Evolutionary conservation across 345 rosid species (phyloP).

Genomic region (Combretum micranthum): DNA sequence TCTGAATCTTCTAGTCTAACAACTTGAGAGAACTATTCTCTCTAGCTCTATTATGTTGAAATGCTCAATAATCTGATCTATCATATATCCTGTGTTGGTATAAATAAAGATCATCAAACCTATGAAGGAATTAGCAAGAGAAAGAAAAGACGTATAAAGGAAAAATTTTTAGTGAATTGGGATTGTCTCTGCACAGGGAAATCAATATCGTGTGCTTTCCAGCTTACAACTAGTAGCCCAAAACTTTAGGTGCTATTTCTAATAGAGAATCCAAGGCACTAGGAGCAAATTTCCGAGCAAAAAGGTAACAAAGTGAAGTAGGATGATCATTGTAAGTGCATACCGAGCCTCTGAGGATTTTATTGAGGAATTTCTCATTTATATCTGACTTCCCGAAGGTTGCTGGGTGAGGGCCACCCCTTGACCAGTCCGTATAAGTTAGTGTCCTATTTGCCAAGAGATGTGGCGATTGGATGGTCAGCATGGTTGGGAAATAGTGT

Average conservation of each 20-base stretch:
- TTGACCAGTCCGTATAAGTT: constrained; percentile 88
- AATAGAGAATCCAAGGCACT: constrained; percentile 64
- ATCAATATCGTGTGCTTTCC: too few relatives aligned
- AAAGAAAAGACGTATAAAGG: too few relatives aligned
- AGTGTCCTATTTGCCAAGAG: constrained; percentile 68
- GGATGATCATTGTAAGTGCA: constrained; percentile 56
- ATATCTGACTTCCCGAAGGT: constrained; percentile 60
- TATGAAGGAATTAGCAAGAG: too few relatives aligned
- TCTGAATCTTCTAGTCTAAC: too few relatives aligned
- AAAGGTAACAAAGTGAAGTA: constrained; percentile 47
- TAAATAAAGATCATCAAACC: too few relatives aligned
- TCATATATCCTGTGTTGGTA: too few relatives aligned
- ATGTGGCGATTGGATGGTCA: constrained; percentile 46
- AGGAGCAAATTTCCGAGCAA: constrained; percentile 83
- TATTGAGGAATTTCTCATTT: constrained; percentile 44
- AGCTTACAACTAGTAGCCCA: constrained; percentile 24
- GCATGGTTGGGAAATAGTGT: constrained; percentile 90
- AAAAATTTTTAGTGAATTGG: too few relatives aligned
- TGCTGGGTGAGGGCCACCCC: constrained; percentile 94
- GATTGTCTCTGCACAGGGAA: too few relatives aligned
- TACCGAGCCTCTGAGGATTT: constrained; percentile 25
- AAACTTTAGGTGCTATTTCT: constrained; percentile 37
- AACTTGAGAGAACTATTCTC: too few relatives aligned
- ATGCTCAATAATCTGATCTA: too few relatives aligned
- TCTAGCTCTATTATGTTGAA: too few relatives aligned